Base-by-base conservation (phyloP, 441 rosid species). In the Erodium chrysanthum region DNA sequence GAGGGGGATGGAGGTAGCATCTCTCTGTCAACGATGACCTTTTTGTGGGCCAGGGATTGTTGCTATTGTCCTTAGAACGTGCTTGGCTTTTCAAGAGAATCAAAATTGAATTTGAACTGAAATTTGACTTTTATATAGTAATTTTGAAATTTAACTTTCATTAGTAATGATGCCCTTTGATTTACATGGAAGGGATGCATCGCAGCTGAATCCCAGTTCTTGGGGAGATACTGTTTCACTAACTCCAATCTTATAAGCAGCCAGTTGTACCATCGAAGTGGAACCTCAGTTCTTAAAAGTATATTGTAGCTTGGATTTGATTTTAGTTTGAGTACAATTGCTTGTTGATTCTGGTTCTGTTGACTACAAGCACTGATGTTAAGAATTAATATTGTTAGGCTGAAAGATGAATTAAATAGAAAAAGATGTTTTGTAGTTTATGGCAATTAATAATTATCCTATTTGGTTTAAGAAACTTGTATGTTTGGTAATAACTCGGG, bases 41-140 rank as follows among this genome's bases (percentile, higher is more conserved):
- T 52, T 15, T 6, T 18, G 22, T 50, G 58, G 58, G 58, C 58
- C 58, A 50, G 58, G 59, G 21, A n/a, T 64, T 14, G 61, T 56
- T 54, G 60, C 11, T 9, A 56, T 56, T 56, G 14, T 44, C 20
- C 61, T 9, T 18, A 56, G 25, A 56, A 56, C 61, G 20, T 56
- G 61, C 61, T 56, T 56, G 14, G 8, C 61, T 21, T 56, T 21
- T 56, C 61, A 6, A 56, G 25, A 21, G 8, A 17, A 15, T 52
- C 22, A 15, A 52, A 52, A 52, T 17, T 52, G 22, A 52, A 5
- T 52, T 52, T 12, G 50, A 44, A 2, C 50, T 44, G 4, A 44
- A 44, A 11, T 44, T 44, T 44, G 50, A 44, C 50, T 44, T 44
- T 44, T 0, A 44, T 14, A 44, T 14, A 44, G 50, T n/a, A n/a